Conservation (phyloP, 1,139 yeast species). For the Suhomyces wounanorum region DNA sequence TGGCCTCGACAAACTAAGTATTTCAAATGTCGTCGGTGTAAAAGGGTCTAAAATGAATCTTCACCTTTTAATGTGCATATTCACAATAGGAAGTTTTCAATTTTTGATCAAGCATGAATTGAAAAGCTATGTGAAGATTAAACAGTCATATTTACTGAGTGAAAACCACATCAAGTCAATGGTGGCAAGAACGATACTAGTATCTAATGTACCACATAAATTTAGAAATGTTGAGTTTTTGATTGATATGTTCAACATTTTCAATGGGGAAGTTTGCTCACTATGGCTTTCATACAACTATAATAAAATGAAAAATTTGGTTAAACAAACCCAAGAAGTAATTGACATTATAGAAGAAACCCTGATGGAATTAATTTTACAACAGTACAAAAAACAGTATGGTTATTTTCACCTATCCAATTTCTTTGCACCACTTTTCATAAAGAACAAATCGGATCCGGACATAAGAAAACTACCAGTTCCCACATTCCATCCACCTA, state of each 20-base stretch:
- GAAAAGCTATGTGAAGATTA: conserved; percentile 45
- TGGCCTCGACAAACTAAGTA: conserved; percentile 61
- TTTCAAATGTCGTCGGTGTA: conserved; percentile 57
- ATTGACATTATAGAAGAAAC: conserved; percentile 43
- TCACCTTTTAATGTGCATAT: conserved; percentile 56
- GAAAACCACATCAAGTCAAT: conserved; percentile 26
- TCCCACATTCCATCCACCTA: conserved; percentile 39
- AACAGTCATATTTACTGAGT: conserved; percentile 39
- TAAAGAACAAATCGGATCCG: neutral
- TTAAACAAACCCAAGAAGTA: conserved; percentile 33
- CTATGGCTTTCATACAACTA: conserved; percentile 56
- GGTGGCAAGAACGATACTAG: conserved; percentile 43
- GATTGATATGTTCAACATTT: conserved; percentile 27
- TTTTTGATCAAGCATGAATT: conserved; percentile 53
- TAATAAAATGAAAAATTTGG: conserved; percentile 31
- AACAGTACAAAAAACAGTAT: neutral
- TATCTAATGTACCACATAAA: conserved; percentile 50
- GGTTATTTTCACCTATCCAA: too few species aligned
- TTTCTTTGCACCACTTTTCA: neutral
- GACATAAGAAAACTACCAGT: neutral
- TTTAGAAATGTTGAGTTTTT: conserved; percentile 30
- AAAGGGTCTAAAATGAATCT: conserved; percentile 49
- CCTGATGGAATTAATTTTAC: conserved; percentile 14
- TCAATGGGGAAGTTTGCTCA: conserved; percentile 50
- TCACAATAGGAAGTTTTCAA: conserved; percentile 57